These are phyloP conservation scores for Rhynchospora tenuis DNA, from an alignment of 176 grass and related monocot species.

Conservation along the genomic window DNA sequence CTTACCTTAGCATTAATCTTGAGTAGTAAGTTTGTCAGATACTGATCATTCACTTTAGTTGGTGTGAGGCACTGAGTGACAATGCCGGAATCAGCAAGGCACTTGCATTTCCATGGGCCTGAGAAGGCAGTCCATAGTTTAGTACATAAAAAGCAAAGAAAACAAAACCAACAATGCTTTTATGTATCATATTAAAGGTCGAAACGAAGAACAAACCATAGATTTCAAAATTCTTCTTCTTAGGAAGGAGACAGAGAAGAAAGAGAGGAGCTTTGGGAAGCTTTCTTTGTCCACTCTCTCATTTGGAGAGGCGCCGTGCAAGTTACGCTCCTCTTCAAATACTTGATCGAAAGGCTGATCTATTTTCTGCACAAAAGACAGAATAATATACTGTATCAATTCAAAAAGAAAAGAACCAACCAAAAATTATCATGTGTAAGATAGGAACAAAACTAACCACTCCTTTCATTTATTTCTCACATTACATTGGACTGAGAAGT, in stretches of 20 bases:
- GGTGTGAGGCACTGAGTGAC: conserved; percentile 88
- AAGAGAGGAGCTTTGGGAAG: conserved; percentile 68
- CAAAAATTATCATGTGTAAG: neutral
- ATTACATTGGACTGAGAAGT: conserved; percentile 79
- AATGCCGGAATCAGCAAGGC: conserved; percentile 84
- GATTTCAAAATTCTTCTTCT: conserved; percentile 91
- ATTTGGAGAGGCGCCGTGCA: conserved; percentile 37
- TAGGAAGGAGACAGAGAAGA: conserved; percentile 70
- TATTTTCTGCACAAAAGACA: conserved; percentile 36
- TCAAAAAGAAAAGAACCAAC: neutral
- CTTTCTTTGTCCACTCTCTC: conserved; percentile 70
- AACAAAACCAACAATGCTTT: neutral
- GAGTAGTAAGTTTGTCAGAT: conserved; percentile 55
- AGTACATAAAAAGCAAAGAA: neutral
- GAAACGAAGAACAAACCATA: conserved; percentile 51
- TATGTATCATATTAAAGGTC: neutral
- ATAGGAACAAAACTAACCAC: conserved; percentile 45
- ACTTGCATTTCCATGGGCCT: conserved; percentile 93
- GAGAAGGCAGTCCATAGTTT: conserved; percentile 2
- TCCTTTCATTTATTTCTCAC: conserved; percentile 48
- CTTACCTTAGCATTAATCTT: conserved; percentile 91
- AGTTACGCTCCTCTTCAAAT: conserved; percentile 51
- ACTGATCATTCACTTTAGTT: neutral
- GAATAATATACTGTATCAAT: neutral
- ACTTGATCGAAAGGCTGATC: conserved; percentile 38